phyloP scores from a whole-genome alignment of 75 land plant species.

The Picea sitchensis region DNA sequence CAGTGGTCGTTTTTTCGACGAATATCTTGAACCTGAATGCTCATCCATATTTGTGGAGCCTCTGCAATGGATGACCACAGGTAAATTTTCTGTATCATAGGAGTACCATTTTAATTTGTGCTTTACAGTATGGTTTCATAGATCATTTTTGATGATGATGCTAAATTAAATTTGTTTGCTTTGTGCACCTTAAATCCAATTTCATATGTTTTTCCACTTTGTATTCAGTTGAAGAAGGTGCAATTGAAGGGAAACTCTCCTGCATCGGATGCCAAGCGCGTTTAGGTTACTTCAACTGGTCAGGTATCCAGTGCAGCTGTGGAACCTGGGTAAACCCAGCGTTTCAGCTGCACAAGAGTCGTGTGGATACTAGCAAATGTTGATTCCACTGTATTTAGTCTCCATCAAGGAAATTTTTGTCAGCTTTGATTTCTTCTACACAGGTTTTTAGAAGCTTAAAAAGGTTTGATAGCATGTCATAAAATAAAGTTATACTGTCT shows the following conservation, averaged over 20 bases:
- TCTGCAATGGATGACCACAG: slow-evolving; percentile 93
- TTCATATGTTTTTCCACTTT: neutral
- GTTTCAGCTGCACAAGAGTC: slow-evolving; percentile 93
- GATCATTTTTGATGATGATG: neutral
- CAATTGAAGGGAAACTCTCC: slow-evolving; percentile 75
- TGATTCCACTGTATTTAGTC: no score
- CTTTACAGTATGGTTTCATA: neutral
- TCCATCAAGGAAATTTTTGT: no score
- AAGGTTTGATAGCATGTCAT: no score
- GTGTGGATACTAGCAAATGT: slow-evolving; percentile 49
- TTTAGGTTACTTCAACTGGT: slow-evolving; percentile 92
- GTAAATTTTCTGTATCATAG: slow-evolving; percentile 27
- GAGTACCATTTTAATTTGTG: neutral
- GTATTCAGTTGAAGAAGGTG: slow-evolving; percentile 87
- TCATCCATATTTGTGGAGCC: slow-evolving; percentile 97
- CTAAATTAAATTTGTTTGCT: neutral
- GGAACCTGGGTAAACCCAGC: slow-evolving; percentile 96
- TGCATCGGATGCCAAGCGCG: slow-evolving; percentile 77
- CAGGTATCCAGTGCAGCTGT: slow-evolving; percentile 93
- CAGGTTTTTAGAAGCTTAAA: no score
- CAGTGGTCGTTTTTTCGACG: slow-evolving; percentile 36
- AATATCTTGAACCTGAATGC: slow-evolving; percentile 55
- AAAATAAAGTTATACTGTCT: no score
- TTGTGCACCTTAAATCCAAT: neutral
- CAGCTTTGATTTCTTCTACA: no score